Evolutionary conservation across 441 rosid genomes (phyloP).

Genomic region (Adansonia gregorii): DNA sequence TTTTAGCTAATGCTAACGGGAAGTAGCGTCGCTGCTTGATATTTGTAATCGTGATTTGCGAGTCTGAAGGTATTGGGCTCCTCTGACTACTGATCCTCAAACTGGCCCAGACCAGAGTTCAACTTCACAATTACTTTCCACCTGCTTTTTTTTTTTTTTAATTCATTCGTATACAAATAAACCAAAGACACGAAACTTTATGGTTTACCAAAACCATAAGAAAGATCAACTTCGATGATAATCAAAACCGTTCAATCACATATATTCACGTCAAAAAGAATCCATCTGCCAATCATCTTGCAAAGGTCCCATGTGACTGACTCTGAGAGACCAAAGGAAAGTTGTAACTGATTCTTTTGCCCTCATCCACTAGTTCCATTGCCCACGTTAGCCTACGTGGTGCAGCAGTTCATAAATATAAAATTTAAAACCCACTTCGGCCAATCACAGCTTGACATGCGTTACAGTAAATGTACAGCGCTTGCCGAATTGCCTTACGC

Average conservation of each 20-base stretch:
- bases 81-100: background rate
- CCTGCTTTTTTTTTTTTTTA: background rate
- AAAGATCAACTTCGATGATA: background rate
- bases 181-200: background rate
- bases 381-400: slow-evolving; percentile 20
- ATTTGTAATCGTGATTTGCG: too few relatives aligned
- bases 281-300: background rate
- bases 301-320: background rate
- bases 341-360: background rate
- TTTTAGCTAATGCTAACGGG: too few relatives aligned
- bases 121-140: background rate
- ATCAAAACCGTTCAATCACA: background rate
- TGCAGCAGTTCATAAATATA: background rate
- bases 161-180: too few relatives aligned
- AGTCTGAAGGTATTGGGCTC: background rate
- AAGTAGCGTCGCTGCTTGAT: too few relatives aligned
- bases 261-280: background rate
- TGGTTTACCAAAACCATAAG: background rate
- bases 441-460: slow-evolving; percentile 13
- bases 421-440: background rate
- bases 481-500: too few relatives aligned
- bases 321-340: background rate
- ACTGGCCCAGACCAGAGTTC: background rate
- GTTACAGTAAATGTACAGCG: too few relatives aligned
- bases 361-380: background rate